These are phyloP conservation scores for Noccaea caerulescens DNA, from an alignment of 345 rosid genomes.

Conservation along the genomic window DNA sequence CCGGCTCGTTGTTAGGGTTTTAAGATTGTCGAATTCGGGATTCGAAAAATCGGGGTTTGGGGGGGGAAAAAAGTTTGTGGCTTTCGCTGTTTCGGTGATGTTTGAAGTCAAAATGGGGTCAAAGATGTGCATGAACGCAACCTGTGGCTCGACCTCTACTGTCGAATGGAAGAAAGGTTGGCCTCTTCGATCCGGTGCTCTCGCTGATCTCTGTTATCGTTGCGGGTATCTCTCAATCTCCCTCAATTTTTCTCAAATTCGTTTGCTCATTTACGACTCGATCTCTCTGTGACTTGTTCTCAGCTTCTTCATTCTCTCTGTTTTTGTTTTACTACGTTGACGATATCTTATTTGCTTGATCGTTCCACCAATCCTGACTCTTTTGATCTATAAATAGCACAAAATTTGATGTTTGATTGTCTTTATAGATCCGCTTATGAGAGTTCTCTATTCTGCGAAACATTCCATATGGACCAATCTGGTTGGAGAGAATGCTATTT, in stretches of 20 bases:
- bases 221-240: conserved; percentile 71
- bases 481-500: conserved; percentile 90
- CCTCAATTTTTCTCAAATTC: not conserved
- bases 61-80: not conserved
- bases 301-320: not conserved
- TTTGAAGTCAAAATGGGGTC: conserved; percentile 54
- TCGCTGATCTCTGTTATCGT: conserved; percentile 72
- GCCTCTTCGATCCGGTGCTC: conserved; percentile 83
- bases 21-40: conserved; percentile 30
- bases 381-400: conserved; percentile 32
- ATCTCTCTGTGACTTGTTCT: conserved; percentile 24
- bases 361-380: not conserved
- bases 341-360: not conserved
- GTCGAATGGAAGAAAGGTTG: conserved; percentile 85
- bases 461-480: conserved; percentile 71
- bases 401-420: conserved; percentile 14
- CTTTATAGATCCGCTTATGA: conserved; percentile 71
- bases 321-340: conserved; percentile 12
- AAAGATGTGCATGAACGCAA: conserved; percentile 82
- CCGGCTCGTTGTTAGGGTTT: conserved; percentile 27
- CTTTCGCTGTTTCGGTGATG: not conserved
- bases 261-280: conserved; percentile 16
- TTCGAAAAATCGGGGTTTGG: not conserved
- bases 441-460: conserved; percentile 62
- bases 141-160: conserved; percentile 55